phyloP scores from a whole-genome alignment of 805 yeast genomes.

The Wickerhamiella dianesei region DNA sequence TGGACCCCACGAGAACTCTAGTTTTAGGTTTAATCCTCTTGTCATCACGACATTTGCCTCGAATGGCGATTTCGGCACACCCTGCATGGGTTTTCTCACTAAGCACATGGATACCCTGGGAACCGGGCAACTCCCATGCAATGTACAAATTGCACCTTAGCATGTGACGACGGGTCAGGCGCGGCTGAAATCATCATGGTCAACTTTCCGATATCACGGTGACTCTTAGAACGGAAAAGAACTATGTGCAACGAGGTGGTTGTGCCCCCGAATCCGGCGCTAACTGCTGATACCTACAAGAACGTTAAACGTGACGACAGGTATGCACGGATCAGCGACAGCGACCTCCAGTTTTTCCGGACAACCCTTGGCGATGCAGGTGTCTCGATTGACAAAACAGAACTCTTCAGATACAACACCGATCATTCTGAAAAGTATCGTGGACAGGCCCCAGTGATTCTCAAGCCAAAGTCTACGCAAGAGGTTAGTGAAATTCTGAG shows the following conservation, averaged over 20 bases:
- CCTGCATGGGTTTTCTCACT: too few species aligned
- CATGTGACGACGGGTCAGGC: background rate
- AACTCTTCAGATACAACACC: slow-evolving; percentile 58
- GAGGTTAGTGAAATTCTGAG: slow-evolving; percentile 63
- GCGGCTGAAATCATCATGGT: background rate
- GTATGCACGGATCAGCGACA: background rate
- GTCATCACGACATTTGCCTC: too few species aligned
- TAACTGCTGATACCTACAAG: slow-evolving; percentile 59
- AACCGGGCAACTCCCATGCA: background rate
- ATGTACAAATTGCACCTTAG: background rate
- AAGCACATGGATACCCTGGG: too few species aligned
- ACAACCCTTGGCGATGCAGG: slow-evolving; percentile 31
- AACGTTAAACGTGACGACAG: slow-evolving; percentile 30
- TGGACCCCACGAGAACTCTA: too few species aligned
- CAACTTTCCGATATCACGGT: background rate
- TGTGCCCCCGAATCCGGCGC: background rate
- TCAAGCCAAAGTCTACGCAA: slow-evolving; percentile 67
- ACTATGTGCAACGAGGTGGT: background rate
- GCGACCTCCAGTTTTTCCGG: slow-evolving; percentile 49
- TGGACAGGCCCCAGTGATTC: slow-evolving; percentile 66
- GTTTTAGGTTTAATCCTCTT: too few species aligned
- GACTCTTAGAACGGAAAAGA: background rate
- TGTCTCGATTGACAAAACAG: slow-evolving; percentile 43
- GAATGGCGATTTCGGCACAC: too few species aligned
- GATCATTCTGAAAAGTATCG: slow-evolving; percentile 90